Base-by-base conservation (phyloP, 2,329 filamentous ascomycete species). In the Didymellaceae sp. region DNA sequence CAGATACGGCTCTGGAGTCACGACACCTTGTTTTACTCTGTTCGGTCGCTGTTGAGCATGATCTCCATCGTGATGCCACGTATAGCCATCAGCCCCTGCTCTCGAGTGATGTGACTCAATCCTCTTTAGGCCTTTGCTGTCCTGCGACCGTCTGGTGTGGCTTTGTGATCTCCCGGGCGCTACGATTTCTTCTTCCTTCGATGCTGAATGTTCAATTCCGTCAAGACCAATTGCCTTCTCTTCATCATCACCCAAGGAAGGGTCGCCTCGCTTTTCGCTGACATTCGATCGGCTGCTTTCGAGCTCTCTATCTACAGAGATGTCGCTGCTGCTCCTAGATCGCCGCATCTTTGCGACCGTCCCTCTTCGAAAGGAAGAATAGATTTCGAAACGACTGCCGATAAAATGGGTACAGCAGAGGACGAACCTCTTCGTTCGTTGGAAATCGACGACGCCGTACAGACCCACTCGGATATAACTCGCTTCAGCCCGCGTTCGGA, bases 1-100 rank as follows among this genome's bases (percentile, higher is more conserved):
- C 54, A 90, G 82, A 62, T 84, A 92, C 2, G 76, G 74, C 44
- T 44, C 52, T 7, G 52, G 46, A 7, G 45, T 57, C 26, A 51
- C 35, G 4, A 41, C 41, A 16, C 57, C 62, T 38, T 56, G 46
- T 20, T 51, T 65, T 52, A 60, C 55, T 38, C 52, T 61, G 43
- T 55, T 65, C 49, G 50, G 66, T 43, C 45, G 49, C 20, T 52
- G 24, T 18, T 45, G 45, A n/a, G 55, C 50, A 17, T 66, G 57
- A 25, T 70, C 63, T 5, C 66, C 62, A 42, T 66, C 58, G n/a
- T 46, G 31, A 54, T 70, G 65, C 54, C 59, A 69, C 8, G 69
- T 73, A 57, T 74, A 75, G 30, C 72, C 72, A 38, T 75, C 71
- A 37, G 63, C 65, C 11, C 65, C 71, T 17, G 68, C 71, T 51